Evolutionary conservation across 768 basidiomycete species (phyloP).

Genomic region (Rhodocollybia butyracea): DNA sequence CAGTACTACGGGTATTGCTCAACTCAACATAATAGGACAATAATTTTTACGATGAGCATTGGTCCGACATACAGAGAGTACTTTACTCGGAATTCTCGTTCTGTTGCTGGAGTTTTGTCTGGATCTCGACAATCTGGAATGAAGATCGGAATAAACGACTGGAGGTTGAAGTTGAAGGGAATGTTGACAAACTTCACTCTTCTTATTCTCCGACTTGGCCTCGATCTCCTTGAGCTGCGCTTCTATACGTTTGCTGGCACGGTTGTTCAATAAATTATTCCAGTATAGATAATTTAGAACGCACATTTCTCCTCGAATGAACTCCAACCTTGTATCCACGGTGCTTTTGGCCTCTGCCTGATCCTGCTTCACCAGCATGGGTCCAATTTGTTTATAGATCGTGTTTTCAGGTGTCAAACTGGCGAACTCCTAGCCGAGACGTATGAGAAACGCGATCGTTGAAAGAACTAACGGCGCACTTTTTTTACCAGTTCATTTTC

Average conservation of each 20-base stretch:
- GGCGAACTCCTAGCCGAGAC: constrained; percentile 67
- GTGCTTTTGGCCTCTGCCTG: constrained; percentile 81
- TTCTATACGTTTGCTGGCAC: constrained; percentile 71
- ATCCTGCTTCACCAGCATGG: constrained; percentile 88
- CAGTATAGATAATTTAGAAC: constrained; percentile 29
- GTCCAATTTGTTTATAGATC: constrained; percentile 90
- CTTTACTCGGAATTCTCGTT: constrained; percentile 20
- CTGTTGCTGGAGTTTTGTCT: constrained; percentile 51
- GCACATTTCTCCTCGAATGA: constrained; percentile 86
- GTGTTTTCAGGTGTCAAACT: constrained; percentile 69
- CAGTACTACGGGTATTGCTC: constrained; percentile 5
- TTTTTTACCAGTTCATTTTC: constrained; percentile 94
- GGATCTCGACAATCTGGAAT: constrained; percentile 63
- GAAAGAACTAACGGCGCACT: constrained; percentile 36
- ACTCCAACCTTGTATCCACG: constrained; percentile 86
- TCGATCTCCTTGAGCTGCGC: constrained; percentile 76
- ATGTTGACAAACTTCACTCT: constrained; percentile 59
- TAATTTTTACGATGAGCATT: not conserved
- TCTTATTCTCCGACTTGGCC: constrained; percentile 76
- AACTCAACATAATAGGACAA: not conserved
- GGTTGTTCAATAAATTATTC: not conserved
- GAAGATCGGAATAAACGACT: constrained; percentile 8
- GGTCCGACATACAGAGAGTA: not conserved
- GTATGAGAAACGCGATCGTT: not conserved
- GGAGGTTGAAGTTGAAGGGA: constrained; percentile 6